A percentile compares a stretch with the other conserved stretches of the same genome.
Conservation (phyloP, 176 grass and related monocot genomes). For the Pontederia crassipes region DNA sequence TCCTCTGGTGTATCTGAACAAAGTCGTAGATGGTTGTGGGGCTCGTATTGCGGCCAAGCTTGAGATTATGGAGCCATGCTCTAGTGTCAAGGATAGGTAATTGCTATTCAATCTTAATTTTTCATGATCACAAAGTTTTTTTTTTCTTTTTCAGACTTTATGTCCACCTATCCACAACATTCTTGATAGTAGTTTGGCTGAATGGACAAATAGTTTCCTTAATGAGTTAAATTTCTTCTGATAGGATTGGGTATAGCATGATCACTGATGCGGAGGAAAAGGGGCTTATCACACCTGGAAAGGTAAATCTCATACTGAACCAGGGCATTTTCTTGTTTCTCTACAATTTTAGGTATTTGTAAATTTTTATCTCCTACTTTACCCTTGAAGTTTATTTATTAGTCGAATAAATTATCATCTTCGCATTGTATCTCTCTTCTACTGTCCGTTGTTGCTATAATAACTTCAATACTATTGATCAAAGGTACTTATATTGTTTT, state of each 20-base stretch:
- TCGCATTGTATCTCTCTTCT: too few species aligned
- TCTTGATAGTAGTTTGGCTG: background rate
- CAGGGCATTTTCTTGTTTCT: too few species aligned
- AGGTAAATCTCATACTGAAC: slow-evolving; percentile 15
- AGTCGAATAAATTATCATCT: too few species aligned
- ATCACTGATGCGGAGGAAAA: slow-evolving; percentile 35
- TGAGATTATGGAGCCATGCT: slow-evolving; percentile 47
- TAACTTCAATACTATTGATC: background rate
- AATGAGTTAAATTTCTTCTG: background rate
- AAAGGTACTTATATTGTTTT: background rate
- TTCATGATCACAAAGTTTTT: background rate
- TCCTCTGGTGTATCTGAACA: slow-evolving; percentile 43
- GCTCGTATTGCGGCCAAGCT: slow-evolving; percentile 41
- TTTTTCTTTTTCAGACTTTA: slow-evolving; percentile 8
- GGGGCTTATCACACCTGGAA: slow-evolving; percentile 32
- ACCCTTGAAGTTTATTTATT: background rate
- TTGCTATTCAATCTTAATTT: background rate
- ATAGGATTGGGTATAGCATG: slow-evolving; percentile 43
- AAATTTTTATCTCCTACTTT: background rate
- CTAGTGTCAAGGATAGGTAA: slow-evolving; percentile 50
- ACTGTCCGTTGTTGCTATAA: too few species aligned
- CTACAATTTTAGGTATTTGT: background rate
- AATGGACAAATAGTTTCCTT: background rate
- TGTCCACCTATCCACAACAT: background rate
- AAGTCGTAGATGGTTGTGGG: slow-evolving; percentile 27